phyloP scores from a whole-genome alignment of 108 stramenopile genomes.

The Nitzschia inconspicua region DNA sequence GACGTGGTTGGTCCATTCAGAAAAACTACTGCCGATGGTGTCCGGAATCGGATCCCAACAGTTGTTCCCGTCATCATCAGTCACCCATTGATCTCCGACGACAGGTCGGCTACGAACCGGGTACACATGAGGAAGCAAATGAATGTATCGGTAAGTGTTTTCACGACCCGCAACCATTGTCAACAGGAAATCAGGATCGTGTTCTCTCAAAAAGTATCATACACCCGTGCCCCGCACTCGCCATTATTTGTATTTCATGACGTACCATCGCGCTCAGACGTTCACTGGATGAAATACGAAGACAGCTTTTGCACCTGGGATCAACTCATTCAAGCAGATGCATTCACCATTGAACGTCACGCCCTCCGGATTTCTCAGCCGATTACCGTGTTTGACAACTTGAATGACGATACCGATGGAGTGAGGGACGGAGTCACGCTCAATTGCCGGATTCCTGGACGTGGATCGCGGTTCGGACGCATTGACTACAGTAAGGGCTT shows the following conservation, averaged over 20 bases:
- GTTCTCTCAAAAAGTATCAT: too few species aligned
- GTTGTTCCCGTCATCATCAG: slow-evolving; percentile 37
- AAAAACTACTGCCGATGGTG: slow-evolving; percentile 36
- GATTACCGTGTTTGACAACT: slow-evolving; percentile 11
- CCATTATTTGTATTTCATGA: too few species aligned
- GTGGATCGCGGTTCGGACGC: slow-evolving; percentile 24
- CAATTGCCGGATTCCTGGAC: slow-evolving; percentile 15
- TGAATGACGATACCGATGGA: slow-evolving; percentile 16
- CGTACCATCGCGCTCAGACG: slow-evolving; percentile 9
- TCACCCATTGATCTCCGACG: slow-evolving; percentile 39
- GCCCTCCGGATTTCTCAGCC: slow-evolving; percentile 35
- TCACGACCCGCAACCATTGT: too few species aligned
- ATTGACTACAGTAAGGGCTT: slow-evolving; percentile 49
- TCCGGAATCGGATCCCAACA: slow-evolving; percentile 16
- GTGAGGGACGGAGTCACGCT: slow-evolving; percentile 1
- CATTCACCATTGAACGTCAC: slow-evolving; percentile 44
- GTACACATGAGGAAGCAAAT: slow-evolving; percentile 9
- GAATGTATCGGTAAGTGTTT: slow-evolving; percentile 19
- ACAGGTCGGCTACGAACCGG: slow-evolving; percentile 6
- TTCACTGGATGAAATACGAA: slow-evolving; percentile 53
- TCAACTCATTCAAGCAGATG: slow-evolving; percentile 19
- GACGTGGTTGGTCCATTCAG: slow-evolving; percentile 16
- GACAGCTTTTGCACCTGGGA: slow-evolving; percentile 29
- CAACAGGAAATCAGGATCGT: too few species aligned
- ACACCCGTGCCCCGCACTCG: too few species aligned